phyloP scores from a whole-genome alignment of 805 yeast species.

The Vanderwaltozyma yarrowii region DNA sequence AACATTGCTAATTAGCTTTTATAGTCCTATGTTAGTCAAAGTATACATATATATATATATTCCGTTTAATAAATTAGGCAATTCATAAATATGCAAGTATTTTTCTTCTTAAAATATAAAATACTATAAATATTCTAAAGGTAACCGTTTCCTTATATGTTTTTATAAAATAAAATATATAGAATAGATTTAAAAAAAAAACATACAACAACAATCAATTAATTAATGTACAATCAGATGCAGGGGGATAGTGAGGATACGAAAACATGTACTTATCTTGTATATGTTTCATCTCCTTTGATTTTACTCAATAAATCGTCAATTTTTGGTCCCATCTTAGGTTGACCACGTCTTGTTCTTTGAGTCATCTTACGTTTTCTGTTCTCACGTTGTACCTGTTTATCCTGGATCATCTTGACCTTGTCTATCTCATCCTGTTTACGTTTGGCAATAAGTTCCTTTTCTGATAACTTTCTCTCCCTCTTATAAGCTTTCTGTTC shows the following conservation, averaged over 20 bases:
- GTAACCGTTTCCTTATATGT: no score
- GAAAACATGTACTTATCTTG: slow-evolving; percentile 5
- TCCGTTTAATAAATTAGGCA: no score
- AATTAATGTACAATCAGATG: no score
- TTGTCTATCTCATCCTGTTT: slow-evolving; percentile 33
- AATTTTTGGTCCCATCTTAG: slow-evolving; percentile 83
- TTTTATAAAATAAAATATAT: no score
- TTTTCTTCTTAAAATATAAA: not conserved
- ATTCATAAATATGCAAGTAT: no score
- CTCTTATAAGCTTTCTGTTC: slow-evolving; percentile 29
- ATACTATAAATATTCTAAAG: no score
- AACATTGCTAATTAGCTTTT: slow-evolving; percentile 4
- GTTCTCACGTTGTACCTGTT: slow-evolving; percentile 33
- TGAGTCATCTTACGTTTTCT: slow-evolving; percentile 38
- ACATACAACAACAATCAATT: no score
- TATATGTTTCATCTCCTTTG: slow-evolving; percentile 36
- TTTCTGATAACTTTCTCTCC: slow-evolving; percentile 28
- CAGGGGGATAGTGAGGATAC: no score
- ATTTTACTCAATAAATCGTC: slow-evolving; percentile 70
- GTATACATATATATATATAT: no score
- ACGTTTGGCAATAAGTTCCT: slow-evolving; percentile 28
- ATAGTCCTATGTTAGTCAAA: not conserved
- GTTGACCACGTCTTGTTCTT: slow-evolving; percentile 73
- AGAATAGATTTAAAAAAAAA: no score
- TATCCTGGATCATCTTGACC: slow-evolving; percentile 30